Evolutionary conservation across 2,329 filamentous ascomycete genomes (phyloP), one percentile per base, ranked within the genome.

Genomic region (Pestalotiopsis sp.): DNA sequence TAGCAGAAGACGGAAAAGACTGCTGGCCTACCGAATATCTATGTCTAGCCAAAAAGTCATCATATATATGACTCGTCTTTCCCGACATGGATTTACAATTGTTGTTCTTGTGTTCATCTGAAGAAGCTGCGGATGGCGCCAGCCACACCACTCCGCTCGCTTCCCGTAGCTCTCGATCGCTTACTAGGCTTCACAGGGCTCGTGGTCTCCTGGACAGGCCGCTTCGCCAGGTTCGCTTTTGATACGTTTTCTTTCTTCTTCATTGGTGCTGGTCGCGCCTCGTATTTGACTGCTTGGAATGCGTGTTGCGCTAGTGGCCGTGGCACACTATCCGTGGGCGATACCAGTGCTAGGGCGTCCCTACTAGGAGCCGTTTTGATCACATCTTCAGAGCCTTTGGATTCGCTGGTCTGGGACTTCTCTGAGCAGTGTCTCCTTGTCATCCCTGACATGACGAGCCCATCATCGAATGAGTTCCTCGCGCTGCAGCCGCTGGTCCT

Each of bases 121-220:
- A 86, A 86, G 66, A 85, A 77, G 67, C 78, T 83, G 56, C 83
- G 81, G 66, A 84, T 78, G 9, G 83, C 80, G 68, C 82, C 79
- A 20, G 80, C 78, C 72, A 81, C 76, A 31, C 79, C 73, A 13
- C 80, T 80, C 58, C 78, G 78, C 71, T 81, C 82, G 66, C 80
- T 74, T 40, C 74, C 73, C 7, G 80, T 76, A 7, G 79, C 77
- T 68, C 76, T 80, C 27, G 77, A 73, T 82, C 82, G 82, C 66
- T 79, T 78, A 57, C 76, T 78, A 27, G 77, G 72, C 69, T 78
- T 79, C 68, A 73, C 13, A 67, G 70, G 69, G 70, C 66, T 72
- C 66, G 73, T 68, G 69, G 71, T 74, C 66, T 75, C 72, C 20
- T 72, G 70, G 56, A 68, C 41, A 17, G 68, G 71, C 69, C 69